phyloP scores from a whole-genome alignment of 1,284 basidiomycete genomes.

The Tausonia pullulans region DNA sequence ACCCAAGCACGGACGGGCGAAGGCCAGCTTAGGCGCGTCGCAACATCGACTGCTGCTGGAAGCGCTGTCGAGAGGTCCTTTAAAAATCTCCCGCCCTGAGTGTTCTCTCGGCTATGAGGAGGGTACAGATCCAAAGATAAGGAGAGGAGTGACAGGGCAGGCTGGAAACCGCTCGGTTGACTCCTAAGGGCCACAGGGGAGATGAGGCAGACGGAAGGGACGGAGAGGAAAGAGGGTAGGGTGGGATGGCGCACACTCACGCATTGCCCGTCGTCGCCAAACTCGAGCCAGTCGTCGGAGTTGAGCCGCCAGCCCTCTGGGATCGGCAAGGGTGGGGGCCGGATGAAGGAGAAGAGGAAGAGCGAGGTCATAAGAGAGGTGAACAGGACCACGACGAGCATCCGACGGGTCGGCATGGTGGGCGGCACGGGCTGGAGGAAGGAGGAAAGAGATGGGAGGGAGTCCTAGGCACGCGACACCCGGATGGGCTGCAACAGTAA shows the following conservation, averaged over 20 bases:
- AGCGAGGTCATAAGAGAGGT: constrained; percentile 16
- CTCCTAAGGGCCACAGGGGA: background rate
- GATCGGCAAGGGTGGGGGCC: constrained; percentile 6
- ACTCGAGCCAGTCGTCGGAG: constrained; percentile 11
- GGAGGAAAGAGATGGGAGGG: background rate
- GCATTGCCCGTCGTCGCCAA: constrained; percentile 8
- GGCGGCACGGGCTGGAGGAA: background rate
- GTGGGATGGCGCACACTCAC: background rate
- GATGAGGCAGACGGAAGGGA: no score
- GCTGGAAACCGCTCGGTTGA: background rate
- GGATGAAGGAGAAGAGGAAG: constrained; percentile 14
- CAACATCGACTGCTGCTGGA: background rate
- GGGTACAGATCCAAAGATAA: background rate
- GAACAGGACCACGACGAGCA: constrained; percentile 14
- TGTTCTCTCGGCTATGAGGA: no score
- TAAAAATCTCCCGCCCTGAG: background rate
- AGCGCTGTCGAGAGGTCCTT: background rate
- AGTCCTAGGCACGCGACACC: no score
- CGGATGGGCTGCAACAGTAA: no score
- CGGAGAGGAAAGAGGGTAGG: background rate
- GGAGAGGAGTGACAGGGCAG: background rate
- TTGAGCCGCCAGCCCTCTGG: constrained; percentile 3
- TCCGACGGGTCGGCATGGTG: constrained; percentile 2
- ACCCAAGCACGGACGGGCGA: background rate
- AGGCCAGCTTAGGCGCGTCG: background rate